Evolutionary conservation across 1,284 basidiomycete species (phyloP).

Genomic region (Cyathus pygmaeus): DNA sequence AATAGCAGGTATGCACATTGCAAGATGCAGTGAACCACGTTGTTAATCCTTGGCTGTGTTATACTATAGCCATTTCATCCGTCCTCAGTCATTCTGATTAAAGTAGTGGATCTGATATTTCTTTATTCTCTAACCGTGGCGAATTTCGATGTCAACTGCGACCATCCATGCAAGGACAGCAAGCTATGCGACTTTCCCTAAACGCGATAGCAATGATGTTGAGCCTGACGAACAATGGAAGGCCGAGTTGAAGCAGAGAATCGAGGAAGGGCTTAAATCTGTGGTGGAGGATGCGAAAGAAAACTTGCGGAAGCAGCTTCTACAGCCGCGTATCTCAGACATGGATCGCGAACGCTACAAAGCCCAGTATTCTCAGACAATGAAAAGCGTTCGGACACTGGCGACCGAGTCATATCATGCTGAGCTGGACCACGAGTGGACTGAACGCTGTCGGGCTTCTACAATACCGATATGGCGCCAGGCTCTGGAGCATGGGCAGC

Average conservation of each 20-base stretch:
- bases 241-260: constrained; percentile 47
- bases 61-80: too few relatives aligned
- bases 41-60: too few relatives aligned
- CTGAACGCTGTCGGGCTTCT: constrained; percentile 51
- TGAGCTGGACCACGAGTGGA: constrained; percentile 53
- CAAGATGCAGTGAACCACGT: too few relatives aligned
- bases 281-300: constrained; percentile 61
- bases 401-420: constrained; percentile 52
- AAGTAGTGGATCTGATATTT: too few relatives aligned
- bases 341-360: constrained; percentile 41
- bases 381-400: constrained; percentile 48
- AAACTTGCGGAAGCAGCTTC: constrained; percentile 49
- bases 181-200: constrained; percentile 13
- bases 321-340: constrained; percentile 31
- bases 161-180: constrained; percentile 31
- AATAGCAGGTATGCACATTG: too few relatives aligned
- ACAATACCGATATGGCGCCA: constrained; percentile 49
- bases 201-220: constrained; percentile 43
- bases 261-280: constrained; percentile 53
- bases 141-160: constrained; percentile 48
- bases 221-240: constrained; percentile 69
- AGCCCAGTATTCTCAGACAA: constrained; percentile 48
- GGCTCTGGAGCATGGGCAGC: constrained; percentile 51
- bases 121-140: too few relatives aligned
- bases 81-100: too few relatives aligned